These are phyloP conservation scores for Agrocybe chaxingu DNA, from an alignment of 768 basidiomycete species.

Conservation along the genomic window DNA sequence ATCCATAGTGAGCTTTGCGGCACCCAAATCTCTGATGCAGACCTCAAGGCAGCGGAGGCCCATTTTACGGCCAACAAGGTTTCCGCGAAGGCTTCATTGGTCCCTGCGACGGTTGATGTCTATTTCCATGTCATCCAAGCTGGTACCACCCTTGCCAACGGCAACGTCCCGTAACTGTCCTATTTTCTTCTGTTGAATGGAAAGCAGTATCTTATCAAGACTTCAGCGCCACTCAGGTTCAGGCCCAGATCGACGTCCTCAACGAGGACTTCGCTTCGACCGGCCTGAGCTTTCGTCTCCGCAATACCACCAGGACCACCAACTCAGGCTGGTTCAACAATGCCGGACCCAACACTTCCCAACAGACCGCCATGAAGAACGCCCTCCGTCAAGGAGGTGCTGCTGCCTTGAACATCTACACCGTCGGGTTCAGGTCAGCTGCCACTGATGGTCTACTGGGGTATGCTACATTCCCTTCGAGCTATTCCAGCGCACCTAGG, in stretches of 20 bases:
- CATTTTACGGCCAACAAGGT: conserved; percentile 36
- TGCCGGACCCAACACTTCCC: conserved; percentile 26
- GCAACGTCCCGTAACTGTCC: conserved; percentile 33
- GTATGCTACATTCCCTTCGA: conserved; percentile 50
- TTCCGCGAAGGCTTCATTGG: conserved; percentile 3
- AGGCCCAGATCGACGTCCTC: conserved; percentile 29
- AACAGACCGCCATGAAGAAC: conserved; percentile 45
- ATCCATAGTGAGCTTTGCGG: conserved; percentile 24
- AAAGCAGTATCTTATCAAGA: neutral
- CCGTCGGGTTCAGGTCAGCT: conserved; percentile 43
- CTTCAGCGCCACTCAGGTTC: conserved; percentile 28
- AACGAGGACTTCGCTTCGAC: conserved; percentile 32
- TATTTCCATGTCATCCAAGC: conserved; percentile 32
- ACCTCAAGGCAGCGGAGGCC: conserved; percentile 29
- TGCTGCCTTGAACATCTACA: conserved; percentile 44
- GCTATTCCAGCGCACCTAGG: conserved; percentile 32
- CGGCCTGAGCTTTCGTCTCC: conserved; percentile 36
- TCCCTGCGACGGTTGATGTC: conserved; percentile 16
- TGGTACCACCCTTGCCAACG: conserved; percentile 26
- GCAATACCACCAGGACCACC: conserved; percentile 33
- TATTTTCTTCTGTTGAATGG: neutral
- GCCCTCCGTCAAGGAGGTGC: conserved; percentile 37
- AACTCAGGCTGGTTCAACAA: conserved; percentile 45
- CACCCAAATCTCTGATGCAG: conserved; percentile 26
- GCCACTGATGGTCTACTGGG: conserved; percentile 44